phyloP scores from a whole-genome alignment of 176 grass and related monocot genomes.

The Poa annua region DNA sequence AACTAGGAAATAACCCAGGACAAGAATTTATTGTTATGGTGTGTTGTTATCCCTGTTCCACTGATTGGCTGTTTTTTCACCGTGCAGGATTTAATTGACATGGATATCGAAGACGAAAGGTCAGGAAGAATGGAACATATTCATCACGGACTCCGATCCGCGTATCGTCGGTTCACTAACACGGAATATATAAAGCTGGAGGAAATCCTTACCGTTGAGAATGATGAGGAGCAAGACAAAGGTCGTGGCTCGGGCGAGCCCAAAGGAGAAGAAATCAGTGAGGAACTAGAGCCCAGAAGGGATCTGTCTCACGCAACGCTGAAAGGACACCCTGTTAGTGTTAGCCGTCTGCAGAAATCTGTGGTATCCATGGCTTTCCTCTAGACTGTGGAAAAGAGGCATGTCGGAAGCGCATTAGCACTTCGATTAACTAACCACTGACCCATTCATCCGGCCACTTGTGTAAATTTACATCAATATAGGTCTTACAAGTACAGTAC shows the following conservation, averaged over 20 bases:
- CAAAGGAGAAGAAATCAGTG: slow-evolving; percentile 32
- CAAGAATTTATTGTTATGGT: background rate
- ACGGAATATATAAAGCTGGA: slow-evolving; percentile 45
- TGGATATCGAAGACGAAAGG: slow-evolving; percentile 70
- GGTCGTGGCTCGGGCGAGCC: slow-evolving; percentile 35
- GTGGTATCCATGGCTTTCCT: slow-evolving; percentile 56
- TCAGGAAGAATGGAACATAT: slow-evolving; percentile 82
- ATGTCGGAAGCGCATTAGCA: slow-evolving; percentile 6
- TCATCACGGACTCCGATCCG: slow-evolving; percentile 54
- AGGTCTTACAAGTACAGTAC: slow-evolving; percentile 16
- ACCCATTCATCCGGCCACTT: background rate
- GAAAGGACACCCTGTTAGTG: slow-evolving; percentile 46
- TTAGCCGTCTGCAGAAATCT: slow-evolving; percentile 48
- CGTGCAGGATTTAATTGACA: slow-evolving; percentile 74
- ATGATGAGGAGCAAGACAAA: slow-evolving; percentile 40
- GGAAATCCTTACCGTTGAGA: slow-evolving; percentile 21
- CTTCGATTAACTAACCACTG: slow-evolving; percentile 18
- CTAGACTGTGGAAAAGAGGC: slow-evolving; percentile 55
- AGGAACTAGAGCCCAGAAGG: slow-evolving; percentile 16
- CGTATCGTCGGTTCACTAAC: slow-evolving; percentile 66
- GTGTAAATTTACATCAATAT: slow-evolving; percentile 39
- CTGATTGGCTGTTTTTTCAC: slow-evolving; percentile 9
- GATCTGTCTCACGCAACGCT: slow-evolving; percentile 71
- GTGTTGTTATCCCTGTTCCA: background rate
- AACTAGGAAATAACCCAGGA: slow-evolving; percentile 6